Percentiles rank a stretch among this genome's conserved stretches.
These are phyloP conservation scores for Termitomyces sp. DNA, from an alignment of 768 basidiomycete genomes.

Conservation along the genomic window DNA sequence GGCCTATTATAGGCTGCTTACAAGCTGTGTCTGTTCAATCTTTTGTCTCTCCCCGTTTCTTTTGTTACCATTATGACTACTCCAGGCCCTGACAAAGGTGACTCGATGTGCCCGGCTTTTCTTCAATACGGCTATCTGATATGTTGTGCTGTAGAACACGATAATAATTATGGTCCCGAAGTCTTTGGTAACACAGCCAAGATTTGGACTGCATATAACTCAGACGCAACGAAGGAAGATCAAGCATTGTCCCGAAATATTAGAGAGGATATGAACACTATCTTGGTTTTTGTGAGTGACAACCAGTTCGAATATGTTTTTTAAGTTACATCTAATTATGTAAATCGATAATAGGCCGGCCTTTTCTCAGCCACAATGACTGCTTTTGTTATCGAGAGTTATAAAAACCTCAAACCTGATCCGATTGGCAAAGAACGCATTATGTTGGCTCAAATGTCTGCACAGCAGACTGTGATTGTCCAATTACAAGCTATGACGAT, in stretches of 20 bases:
- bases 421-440: background rate
- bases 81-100: background rate
- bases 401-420: slow-evolving; percentile 13
- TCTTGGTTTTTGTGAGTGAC: slow-evolving; percentile 14
- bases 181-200: slow-evolving; percentile 5
- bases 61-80: background rate
- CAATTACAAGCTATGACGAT: background rate
- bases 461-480: background rate
- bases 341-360: slow-evolving; percentile 11
- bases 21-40: background rate
- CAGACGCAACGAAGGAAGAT: slow-evolving; percentile 12
- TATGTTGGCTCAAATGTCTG: background rate
- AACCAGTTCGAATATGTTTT: background rate
- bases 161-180: background rate
- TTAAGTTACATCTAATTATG: background rate
- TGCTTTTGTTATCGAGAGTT: slow-evolving; percentile 20
- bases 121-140: background rate
- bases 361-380: slow-evolving; percentile 20
- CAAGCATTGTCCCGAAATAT: slow-evolving; percentile 10
- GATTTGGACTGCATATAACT: slow-evolving; percentile 13
- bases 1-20: background rate
- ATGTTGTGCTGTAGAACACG: background rate
- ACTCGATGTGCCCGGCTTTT: background rate
- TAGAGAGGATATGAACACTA: slow-evolving; percentile 13
- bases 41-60: background rate